phyloP scores from a whole-genome alignment of 148 eudicot genomes.

The Rhododendron molle region DNA sequence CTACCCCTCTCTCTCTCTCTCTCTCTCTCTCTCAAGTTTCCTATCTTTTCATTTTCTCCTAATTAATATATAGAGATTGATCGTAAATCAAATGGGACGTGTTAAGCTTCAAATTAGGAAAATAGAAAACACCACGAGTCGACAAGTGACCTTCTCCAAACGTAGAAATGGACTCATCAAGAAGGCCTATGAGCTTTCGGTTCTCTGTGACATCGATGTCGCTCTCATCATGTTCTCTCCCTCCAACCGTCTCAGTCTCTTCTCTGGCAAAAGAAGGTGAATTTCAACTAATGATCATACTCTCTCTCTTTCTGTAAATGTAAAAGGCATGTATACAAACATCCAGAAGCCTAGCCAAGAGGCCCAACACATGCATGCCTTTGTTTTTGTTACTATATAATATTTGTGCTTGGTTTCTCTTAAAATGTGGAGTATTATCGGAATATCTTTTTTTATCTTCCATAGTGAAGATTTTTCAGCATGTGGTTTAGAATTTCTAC shows the following conservation, averaged over 20 bases:
- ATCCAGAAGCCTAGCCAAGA: too few relatives aligned
- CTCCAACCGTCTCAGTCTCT: conserved; percentile 62
- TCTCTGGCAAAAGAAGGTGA: conserved; percentile 66
- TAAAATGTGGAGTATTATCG: background rate
- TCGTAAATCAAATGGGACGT: conserved; percentile 47
- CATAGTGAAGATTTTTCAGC: too few relatives aligned
- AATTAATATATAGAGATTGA: too few relatives aligned
- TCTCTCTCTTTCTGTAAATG: background rate
- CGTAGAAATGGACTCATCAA: conserved; percentile 80
- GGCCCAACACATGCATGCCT: background rate
- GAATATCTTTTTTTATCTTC: background rate
- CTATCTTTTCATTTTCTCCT: background rate
- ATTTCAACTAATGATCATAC: background rate
- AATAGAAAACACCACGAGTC: conserved; percentile 63
- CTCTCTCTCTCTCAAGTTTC: background rate
- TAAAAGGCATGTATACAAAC: too few relatives aligned
- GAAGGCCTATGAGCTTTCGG: conserved; percentile 74
- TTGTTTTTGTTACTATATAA: background rate
- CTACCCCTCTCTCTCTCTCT: background rate
- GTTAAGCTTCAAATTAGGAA: conserved; percentile 69
- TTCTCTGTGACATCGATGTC: conserved; percentile 75
- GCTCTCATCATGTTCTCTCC: conserved; percentile 81
- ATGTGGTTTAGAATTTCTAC: background rate
- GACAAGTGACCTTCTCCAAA: conserved; percentile 89
- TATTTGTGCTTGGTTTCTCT: background rate